Base-by-base conservation (phyloP, 1,139 yeast species). In the Arxiozyma telluris region DNA sequence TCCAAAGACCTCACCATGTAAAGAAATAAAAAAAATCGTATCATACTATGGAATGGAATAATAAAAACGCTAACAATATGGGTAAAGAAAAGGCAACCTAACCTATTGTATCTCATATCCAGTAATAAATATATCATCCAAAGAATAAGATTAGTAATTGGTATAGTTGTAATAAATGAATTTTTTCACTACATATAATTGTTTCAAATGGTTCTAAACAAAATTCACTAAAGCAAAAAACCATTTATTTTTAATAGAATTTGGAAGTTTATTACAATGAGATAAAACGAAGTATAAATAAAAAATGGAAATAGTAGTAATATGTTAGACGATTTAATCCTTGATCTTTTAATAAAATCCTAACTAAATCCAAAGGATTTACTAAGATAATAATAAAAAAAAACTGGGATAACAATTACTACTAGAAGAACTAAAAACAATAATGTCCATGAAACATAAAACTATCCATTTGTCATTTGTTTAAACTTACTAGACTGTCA, bases 191-290 rank as follows among this genome's bases (percentile, higher is more conserved):
- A 45, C 18, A 45, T 18, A 25, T 30, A 45, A 30, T 30, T 30
- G 20, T 45, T 45, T 30, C 9, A 45, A 45, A 45, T 45, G 47
- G 47, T 45, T 45, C 41, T 23, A 45, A 38, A 45, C 41, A 45
- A 45, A 45, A 45, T 45, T 45, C 47, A 45, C 18, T 45, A 45
- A 45, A 45, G 41, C n/a, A 45, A 18, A 30, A 34, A 45, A 45
- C 47, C 47, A 45, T 45, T 45, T 9, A 30, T 45, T n/a, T 30
- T 45, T 21, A 45, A 45, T 45, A 30, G 47, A 18, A 45, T 18
- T 18, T 27, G 23, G n/a, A 45, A 45, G 39, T 34, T 27, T 30
- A 30, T n/a, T 17, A 7, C 4, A 45, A 30, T 27, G 41, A 30
- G 25, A 45, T 18, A 18, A 18, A 27, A 30, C 9, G 11, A 44